Evolutionary conservation across 164 flowering plant genomes (phyloP).

Genomic region (Nelumbo lutea): DNA sequence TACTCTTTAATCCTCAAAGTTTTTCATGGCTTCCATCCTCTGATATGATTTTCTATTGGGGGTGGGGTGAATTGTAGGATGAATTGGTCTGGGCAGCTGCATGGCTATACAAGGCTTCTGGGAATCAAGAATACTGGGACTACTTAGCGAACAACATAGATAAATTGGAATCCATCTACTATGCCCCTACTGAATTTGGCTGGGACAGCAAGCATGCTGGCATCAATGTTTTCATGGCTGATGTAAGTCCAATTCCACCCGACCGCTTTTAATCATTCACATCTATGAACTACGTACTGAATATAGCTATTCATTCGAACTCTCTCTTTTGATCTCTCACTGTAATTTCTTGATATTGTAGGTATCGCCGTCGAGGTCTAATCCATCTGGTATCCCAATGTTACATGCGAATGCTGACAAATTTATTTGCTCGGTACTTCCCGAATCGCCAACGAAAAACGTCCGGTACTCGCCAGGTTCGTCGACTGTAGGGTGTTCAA

Average conservation of each 20-base stretch:
- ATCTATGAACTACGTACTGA: too few relatives aligned
- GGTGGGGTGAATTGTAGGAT: slow-evolving; percentile 18
- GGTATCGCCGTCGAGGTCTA: neutral
- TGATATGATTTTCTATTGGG: neutral
- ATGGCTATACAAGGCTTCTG: slow-evolving; percentile 33
- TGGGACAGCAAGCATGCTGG: slow-evolving; percentile 35
- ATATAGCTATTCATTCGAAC: neutral
- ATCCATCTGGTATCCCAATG: neutral
- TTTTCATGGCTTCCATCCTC: neutral
- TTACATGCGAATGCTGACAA: slow-evolving; percentile 15
- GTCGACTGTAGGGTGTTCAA: too few relatives aligned
- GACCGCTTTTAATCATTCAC: neutral
- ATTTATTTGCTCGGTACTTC: slow-evolving; percentile 27
- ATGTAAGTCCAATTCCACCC: slow-evolving; percentile 8
- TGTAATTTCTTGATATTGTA: neutral
- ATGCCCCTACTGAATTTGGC: slow-evolving; percentile 1
- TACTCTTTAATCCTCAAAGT: too few relatives aligned
- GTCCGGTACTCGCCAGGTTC: slow-evolving; percentile 45
- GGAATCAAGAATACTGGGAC: slow-evolving; percentile 4
- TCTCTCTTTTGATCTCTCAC: too few relatives aligned
- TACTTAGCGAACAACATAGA: slow-evolving; percentile 12
- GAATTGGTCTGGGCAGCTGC: slow-evolving; percentile 37
- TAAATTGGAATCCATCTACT: neutral
- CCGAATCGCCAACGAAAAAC: slow-evolving; percentile 44
- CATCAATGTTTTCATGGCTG: slow-evolving; percentile 23